Percentiles rank a stretch among this genome's conserved stretches.
Conservation (phyloP, 345 rosid species). For the rapeseed (Brassica napus) region DNA sequence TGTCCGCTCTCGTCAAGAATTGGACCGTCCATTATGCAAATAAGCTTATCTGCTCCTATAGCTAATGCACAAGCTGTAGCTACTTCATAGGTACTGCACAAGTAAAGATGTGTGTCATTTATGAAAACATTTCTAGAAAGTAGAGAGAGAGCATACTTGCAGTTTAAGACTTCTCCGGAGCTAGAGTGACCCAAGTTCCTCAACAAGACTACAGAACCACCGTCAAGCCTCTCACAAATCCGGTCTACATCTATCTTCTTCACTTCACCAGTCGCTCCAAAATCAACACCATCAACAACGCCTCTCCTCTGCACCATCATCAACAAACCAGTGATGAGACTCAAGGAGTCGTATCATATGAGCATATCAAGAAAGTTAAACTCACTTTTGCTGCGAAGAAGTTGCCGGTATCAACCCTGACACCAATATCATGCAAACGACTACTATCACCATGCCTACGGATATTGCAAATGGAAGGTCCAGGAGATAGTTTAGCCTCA, state of each 20-base stretch:
- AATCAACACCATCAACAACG: conserved; percentile 89
- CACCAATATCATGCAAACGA: conserved; percentile 88
- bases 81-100: conserved; percentile 90
- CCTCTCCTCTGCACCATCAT: conserved; percentile 70
- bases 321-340: not conserved
- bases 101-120: conserved; percentile 4
- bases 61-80: conserved; percentile 99
- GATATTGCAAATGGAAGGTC: conserved; percentile 79
- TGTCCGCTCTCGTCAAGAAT: conserved; percentile 78
- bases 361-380: not conserved
- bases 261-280: conserved; percentile 95
- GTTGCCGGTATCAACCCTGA: conserved; percentile 94
- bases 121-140: not conserved
- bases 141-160: conserved; percentile 71
- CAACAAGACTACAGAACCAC: conserved; percentile 75
- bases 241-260: conserved; percentile 86
- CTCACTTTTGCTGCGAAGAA: conserved; percentile 94
- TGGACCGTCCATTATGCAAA: conserved; percentile 90
- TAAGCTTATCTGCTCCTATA: conserved; percentile 93
- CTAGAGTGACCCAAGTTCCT: conserved; percentile 95
- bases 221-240: conserved; percentile 83
- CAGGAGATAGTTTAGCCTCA: conserved; percentile 95
- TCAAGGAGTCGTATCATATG: not conserved
- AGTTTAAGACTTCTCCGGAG: conserved; percentile 93
- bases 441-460: conserved; percentile 92